Base-by-base conservation (phyloP, 352 stramenopile species). In the Phytophthora macrochlamydospora region DNA sequence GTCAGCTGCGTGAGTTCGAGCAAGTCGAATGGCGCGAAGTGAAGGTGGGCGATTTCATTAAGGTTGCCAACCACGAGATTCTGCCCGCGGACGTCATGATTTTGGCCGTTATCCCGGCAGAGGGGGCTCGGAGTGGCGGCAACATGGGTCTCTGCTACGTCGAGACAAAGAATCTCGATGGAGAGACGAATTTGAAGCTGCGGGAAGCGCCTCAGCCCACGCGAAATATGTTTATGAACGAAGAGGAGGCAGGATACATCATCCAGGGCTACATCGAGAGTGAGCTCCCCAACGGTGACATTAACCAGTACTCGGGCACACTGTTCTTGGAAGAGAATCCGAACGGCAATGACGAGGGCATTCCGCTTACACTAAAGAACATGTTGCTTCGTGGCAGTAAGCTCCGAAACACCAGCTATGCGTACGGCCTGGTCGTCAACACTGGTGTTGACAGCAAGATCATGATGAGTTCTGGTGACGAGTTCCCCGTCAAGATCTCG, bases 361-460 rank as follows among this genome's bases (percentile, higher is more conserved):
- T 94, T 13, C 81, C 84, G 4, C 73, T 95, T 18, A 61, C 76
- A n/a, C 57, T 94, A 14, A 93, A 95, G 56, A 97, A 98, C 67
- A 91, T 98, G 69, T 71, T 98, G 4, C 76, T 98, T 53, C 87
- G 94, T 7, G 94, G 93, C 7, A 95, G 90, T 69, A 88, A 94
- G 54, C 57, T 98, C 5, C 85, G 93, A 4, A 97, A 98, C 63
- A 98, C 93, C 7, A 89, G 89, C 31, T 96, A 59, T 38, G 82
- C 90, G 4, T 95, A 95, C 35, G 95, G 93, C 0, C 61, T 99
- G 6, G 96, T 98, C 4, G 78, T 98, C 8, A 98, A 98, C 70
- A 98, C 93, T 6, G 94, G 93, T 29, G 74, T 96, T 32, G 93
- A 98, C 56, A 84, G 80, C 5, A 98, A 98, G 69, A 96, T 98